Evolutionary conservation across 495 filamentous ascomycete species (phyloP).

Genomic region (Immersiella caudata): DNA sequence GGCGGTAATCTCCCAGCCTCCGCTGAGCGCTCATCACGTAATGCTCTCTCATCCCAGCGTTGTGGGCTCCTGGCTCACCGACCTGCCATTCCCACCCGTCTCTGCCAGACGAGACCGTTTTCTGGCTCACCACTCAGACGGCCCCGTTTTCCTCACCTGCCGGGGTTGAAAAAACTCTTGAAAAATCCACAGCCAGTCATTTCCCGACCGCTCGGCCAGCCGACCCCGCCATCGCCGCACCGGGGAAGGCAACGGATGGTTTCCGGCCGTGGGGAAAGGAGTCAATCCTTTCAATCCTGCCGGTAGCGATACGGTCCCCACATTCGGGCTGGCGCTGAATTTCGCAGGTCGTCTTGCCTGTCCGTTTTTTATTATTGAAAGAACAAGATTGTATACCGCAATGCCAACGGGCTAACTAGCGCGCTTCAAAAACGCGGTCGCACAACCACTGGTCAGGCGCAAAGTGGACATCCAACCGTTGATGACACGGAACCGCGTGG

Average conservation of each 20-base stretch:
- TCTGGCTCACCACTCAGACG: slow-evolving; percentile 10
- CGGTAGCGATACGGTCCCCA: not conserved
- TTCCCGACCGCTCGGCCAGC: not conserved
- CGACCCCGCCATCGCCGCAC: not conserved
- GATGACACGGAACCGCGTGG: not conserved
- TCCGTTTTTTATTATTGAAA: no score
- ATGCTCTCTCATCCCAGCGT: not conserved
- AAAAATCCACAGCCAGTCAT: slow-evolving; percentile 7
- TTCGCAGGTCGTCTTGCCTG: not conserved
- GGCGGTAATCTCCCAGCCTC: not conserved
- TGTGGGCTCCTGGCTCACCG: slow-evolving; percentile 20
- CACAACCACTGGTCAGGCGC: not conserved
- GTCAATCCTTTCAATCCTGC: not conserved
- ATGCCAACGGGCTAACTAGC: no score
- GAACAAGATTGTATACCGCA: no score
- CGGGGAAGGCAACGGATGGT: not conserved
- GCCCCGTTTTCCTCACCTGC: not conserved
- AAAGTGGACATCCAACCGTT: not conserved
- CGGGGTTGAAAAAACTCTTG: not conserved
- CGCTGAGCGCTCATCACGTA: not conserved
- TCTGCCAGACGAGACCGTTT: slow-evolving; percentile 5
- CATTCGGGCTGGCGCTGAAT: not conserved
- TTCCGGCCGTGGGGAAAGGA: not conserved
- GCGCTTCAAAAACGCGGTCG: not conserved
- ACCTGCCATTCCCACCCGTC: slow-evolving; percentile 25